Base-by-base conservation (phyloP, 2,329 filamentous ascomycete genomes). In the Ophiostoma sp. region DNA sequence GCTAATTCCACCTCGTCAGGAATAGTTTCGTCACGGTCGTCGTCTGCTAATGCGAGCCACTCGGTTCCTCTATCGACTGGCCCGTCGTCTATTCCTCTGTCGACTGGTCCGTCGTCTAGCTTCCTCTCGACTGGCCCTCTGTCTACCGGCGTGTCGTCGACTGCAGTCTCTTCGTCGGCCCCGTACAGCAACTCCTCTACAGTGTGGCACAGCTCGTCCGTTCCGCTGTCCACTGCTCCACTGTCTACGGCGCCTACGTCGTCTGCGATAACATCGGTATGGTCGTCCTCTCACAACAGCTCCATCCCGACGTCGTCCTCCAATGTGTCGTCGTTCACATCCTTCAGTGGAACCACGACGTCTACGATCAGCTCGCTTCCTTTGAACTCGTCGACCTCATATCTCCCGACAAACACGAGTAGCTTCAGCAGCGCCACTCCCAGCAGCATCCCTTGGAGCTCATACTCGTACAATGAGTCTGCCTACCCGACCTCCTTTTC, bases 101-200 rank as follows among this genome's bases (percentile, higher is more conserved):
- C 66, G 4, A 63, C 66, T 7, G 41, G 55, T 41, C 9, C 44
- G 0, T 63, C 42, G 8, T 47, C 64, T 2, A 36, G 47, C 7
- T 16, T 44, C 27, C 27, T 65, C 47, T 58, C 65, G n/a, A 55
- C 65, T 16, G 45, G 36, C 36, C 47, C 65, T 8, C 9, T 66
- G 12, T 66, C 65, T 5, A 66, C 65, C 12, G 65, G 65, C 7
- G 27, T 16, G 27, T 41, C 64, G 11, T 45, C 63, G 8, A 52
- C n/a, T 27, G 27, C 12, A 38, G 9, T 11, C 6, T 65, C 62
- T 41, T 44, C 62, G 7, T 44, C 63, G 42, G n/a, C 63, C 5
- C 42, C 63, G 42, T 45, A 47, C 63, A 64, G 16, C 44, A 65
- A 49, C 45, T 66, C 65, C 16, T 66, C 65, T 16, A 42, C 47